Percentiles rank a stretch among this genome's conserved stretches.
Conservation (phyloP, 257 asterid genomes). For the Plantago elongata region DNA sequence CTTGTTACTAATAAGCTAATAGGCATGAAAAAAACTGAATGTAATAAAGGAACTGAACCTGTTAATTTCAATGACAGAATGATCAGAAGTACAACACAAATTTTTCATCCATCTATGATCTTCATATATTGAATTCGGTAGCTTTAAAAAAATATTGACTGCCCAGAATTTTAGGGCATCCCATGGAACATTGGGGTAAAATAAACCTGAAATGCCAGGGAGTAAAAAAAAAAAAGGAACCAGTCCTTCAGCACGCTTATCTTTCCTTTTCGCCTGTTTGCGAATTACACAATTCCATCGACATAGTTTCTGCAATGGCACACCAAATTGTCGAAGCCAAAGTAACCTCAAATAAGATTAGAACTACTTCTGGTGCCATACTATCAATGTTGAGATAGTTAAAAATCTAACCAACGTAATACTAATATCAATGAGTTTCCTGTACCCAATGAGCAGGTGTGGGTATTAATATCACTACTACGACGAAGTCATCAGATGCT, state of each 20-base stretch:
- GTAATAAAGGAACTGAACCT: too few species aligned
- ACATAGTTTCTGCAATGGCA: not conserved
- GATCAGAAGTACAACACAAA: not conserved
- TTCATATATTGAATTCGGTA: not conserved
- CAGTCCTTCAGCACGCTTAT: not conserved
- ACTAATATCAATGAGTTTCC: not conserved
- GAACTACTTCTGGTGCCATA: not conserved
- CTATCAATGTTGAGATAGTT: not conserved
- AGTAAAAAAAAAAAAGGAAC: not conserved
- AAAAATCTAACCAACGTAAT: not conserved
- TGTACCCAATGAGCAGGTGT: not conserved
- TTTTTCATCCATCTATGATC: not conserved
- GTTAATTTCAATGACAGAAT: too few species aligned
- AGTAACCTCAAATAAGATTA: not conserved
- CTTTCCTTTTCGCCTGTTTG: not conserved
- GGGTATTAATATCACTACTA: conserved; percentile 21
- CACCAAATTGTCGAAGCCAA: not conserved
- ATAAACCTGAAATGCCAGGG: not conserved
- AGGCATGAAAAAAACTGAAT: too few species aligned
- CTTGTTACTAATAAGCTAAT: too few species aligned
- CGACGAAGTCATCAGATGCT: conserved; percentile 38
- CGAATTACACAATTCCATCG: not conserved
- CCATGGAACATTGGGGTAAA: not conserved
- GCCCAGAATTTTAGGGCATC: conserved; percentile 5
- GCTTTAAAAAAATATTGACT: not conserved